A percentile compares a stretch with the other conserved stretches of the same genome.
phyloP scores from a whole-genome alignment of 148 eudicot species.

The Rhododendron griersonianum region DNA sequence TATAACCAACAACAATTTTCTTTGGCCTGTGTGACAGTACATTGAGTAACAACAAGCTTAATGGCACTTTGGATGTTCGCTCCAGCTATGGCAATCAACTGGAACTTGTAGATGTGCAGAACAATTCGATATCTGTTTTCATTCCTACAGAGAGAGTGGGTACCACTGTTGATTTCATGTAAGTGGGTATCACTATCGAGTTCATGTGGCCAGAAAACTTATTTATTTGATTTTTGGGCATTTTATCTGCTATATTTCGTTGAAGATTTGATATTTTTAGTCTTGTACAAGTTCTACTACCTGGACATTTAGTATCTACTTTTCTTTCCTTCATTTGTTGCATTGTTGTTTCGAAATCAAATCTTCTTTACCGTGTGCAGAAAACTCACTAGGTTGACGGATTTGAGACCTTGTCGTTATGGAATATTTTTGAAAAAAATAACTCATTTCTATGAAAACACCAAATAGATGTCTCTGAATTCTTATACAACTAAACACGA shows the following conservation, averaged over 20 bases:
- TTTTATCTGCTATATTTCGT: not conserved
- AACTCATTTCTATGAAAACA: not conserved
- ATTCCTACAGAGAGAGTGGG: not conserved
- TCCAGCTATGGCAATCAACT: conserved; percentile 24
- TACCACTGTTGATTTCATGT: conserved; percentile 28
- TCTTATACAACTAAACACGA: not conserved
- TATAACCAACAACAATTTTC: not conserved
- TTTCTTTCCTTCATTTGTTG: not conserved
- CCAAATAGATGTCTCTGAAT: not conserved
- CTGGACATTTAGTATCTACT: not conserved
- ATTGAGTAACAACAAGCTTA: conserved; percentile 49
- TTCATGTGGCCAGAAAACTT: not conserved
- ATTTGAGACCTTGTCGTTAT: not conserved
- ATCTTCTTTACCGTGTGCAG: no score
- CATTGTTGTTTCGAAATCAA: not conserved
- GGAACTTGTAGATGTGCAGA: conserved; percentile 43
- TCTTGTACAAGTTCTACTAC: not conserved
- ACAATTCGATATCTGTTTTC: conserved; percentile 37
- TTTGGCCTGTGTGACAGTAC: conserved; percentile 29
- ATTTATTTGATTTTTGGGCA: not conserved
- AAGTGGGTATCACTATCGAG: conserved; percentile 7
- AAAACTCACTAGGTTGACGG: not conserved
- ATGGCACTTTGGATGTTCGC: conserved; percentile 45
- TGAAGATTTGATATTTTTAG: not conserved
- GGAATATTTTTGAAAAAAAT: not conserved